Evolutionary conservation across 2,329 filamentous ascomycete species (phyloP).

Genomic region (Chrysoporthe puriensis): DNA sequence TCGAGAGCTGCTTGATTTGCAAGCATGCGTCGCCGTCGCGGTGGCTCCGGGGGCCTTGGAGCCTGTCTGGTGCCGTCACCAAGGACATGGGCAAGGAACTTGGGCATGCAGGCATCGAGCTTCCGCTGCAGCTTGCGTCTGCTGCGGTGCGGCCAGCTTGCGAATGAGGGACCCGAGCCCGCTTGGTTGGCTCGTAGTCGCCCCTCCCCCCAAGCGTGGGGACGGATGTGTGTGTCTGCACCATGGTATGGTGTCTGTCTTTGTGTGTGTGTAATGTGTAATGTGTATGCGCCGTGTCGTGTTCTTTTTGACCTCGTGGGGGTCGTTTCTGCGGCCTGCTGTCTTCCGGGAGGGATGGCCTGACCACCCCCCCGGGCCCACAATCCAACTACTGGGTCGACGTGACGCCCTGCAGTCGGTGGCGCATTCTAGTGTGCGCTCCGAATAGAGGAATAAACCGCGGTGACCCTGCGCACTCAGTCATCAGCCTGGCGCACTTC

Average conservation of each 20-base stretch:
- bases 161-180: not conserved
- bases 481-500: not conserved
- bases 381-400: not conserved
- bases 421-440: not conserved
- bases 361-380: not conserved
- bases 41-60: not conserved
- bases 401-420: not conserved
- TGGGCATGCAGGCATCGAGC: not conserved
- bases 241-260: not conserved
- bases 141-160: slow-evolving; percentile 7
- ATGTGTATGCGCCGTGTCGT: not conserved
- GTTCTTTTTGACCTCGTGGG: slow-evolving; percentile 1
- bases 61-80: not conserved
- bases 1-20: not conserved
- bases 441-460: not conserved
- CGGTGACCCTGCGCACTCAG: not conserved
- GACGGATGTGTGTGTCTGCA: not conserved
- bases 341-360: not conserved
- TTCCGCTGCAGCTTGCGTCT: slow-evolving; percentile 10
- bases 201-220: slow-evolving; percentile 1
- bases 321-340: not conserved
- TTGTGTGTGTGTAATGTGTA: not conserved
- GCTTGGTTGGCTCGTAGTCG: slow-evolving; percentile 4
- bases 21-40: not conserved
- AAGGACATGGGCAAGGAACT: not conserved